phyloP scores from a whole-genome alignment of 1,284 basidiomycete genomes.

The Tylopilus orsonianus region DNA sequence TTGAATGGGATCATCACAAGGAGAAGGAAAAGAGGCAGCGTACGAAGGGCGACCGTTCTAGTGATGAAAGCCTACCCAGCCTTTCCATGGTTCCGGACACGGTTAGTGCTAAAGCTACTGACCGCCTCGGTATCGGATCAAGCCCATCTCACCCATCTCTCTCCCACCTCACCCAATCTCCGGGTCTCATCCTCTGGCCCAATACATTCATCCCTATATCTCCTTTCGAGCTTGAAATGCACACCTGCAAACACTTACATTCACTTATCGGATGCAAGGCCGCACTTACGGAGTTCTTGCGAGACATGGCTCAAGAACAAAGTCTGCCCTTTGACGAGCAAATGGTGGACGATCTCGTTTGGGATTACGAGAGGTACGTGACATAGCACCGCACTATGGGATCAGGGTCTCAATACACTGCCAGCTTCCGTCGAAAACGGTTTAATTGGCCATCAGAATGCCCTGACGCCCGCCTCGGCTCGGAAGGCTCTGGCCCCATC shows the following conservation, averaged over 20 bases:
- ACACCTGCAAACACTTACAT: constrained; percentile 64
- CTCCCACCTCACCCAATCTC: constrained; percentile 38
- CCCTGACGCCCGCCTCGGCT: constrained; percentile 17
- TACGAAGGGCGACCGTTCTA: constrained; percentile 28
- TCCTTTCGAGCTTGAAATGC: constrained; percentile 64
- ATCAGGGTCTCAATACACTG: constrained; percentile 3
- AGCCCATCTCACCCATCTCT: constrained; percentile 9
- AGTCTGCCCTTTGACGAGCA: constrained; percentile 34
- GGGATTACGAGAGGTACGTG: constrained; percentile 68
- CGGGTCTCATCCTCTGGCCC: constrained; percentile 55
- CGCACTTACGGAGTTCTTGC: constrained; percentile 53
- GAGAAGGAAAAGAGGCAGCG: constrained; percentile 24
- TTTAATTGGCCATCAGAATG: constrained; percentile 53
- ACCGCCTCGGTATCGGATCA: constrained; percentile 39
- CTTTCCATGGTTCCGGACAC: constrained; percentile 28
- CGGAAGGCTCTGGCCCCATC: constrained; percentile 5
- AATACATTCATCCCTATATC: constrained; percentile 56
- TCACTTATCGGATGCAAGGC: constrained; percentile 58
- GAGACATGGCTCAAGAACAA: constrained; percentile 37
- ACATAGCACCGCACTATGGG: neutral
- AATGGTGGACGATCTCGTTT: constrained; percentile 53
- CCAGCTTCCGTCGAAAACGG: constrained; percentile 60
- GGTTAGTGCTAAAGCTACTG: constrained; percentile 44
- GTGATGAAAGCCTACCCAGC: constrained; percentile 23
- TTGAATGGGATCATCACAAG: constrained; percentile 38